Base-by-base conservation (phyloP, 345 rosid species). In the Brassica carinata region DNA sequence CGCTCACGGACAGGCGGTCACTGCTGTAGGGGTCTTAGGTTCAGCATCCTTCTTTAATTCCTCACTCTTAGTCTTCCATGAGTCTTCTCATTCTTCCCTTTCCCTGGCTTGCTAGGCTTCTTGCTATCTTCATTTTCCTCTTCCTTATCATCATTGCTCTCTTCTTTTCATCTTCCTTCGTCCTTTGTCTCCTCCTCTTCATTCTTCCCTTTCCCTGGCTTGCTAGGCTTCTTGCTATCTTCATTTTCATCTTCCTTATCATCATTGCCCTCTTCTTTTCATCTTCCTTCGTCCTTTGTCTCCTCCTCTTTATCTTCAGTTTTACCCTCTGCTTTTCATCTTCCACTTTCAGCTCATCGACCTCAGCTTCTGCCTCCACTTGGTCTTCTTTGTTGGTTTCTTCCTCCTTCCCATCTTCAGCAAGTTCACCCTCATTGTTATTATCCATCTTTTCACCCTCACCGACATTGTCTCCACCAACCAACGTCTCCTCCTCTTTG, bases 1-100 rank as follows among this genome's bases (percentile, higher is more conserved):
- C 99, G 85, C 86, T 93, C 97, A 18, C 99, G 92, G 72, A 91
- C 96, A 15, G 98, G 72, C 99, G 90, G 83, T 92, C 93, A 73
- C 80, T 78, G 64, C 29, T 62, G 76, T 71, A 71, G 96, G 97
- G 75, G 98, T 92, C 83, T 83, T 87, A 13, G 76, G 87, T 83
- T 85, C 92, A 29, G 36, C 67, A 74, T 85, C 90, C 77, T 86
- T 87, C 83, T 82, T 85, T 76, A 75, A 87, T 74, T 83, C 78
- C 59, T 69, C 86, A 36, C 30, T 62, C 78, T 76, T 88, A 23
- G 79, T 81, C 85, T 83, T 89, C 81, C 87, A 5, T 75, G 85
- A 72, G n/a, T 77, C 84, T 87, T 89, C 75, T 53, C 82, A 71
- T 67, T 79, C 85, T 75, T 85, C 72, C 79, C 80, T 82, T 83